Evolutionary conservation across 495 filamentous ascomycete genomes (phyloP), one percentile per base, ranked within the genome.

Genomic region (Hypoxylon fragiforme): DNA sequence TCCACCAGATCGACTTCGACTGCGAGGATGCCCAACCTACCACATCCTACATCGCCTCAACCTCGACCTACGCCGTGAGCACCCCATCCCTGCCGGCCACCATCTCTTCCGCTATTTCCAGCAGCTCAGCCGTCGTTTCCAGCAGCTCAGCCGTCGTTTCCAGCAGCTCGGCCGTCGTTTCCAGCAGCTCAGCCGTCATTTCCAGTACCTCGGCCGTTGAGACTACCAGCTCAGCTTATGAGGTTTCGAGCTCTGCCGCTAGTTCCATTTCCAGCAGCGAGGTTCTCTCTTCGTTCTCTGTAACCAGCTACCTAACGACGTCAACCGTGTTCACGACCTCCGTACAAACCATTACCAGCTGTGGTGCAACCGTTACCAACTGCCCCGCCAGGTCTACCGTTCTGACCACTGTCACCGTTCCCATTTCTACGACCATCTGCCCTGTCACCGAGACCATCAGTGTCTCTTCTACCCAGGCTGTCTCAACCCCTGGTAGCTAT

Each of bases 1-100:
- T 96, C 59, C 86, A 89, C 75, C 80, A 72, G 57, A 83, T 96
- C 64, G 82, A 78, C 62, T 97, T 95, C 66, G 82, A 92, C 74
- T 96, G 92, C 79, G 77, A 74, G 51, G 76, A 79, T 31, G 73
- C 76, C 13, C 77, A 65, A 46, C 67, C 69, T 44, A 60, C 67
- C 22, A 66, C 64, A 49, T 52, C 70, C 36, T 50, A 57, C 51
- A 66, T 9, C 24, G 9, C 4, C 8, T 16, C 67, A 52, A 64
- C 68, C 18, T 60, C 64, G 48, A 60, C 58, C 40, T 53, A 62
- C 43, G 28, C 50, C 31, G 58, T 50, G 47, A 50, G 65, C 44
- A 65, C 59, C 8, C 49, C 66, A 6, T 37, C 34, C 14, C 4
- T 6, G 13, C 13, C 34, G n/a, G 34, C 34, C 14, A 3, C 31